Evolutionary conservation across 768 basidiomycete species (phyloP), one percentile per base, ranked within the genome.

Genomic region (Daedalea quercina): DNA sequence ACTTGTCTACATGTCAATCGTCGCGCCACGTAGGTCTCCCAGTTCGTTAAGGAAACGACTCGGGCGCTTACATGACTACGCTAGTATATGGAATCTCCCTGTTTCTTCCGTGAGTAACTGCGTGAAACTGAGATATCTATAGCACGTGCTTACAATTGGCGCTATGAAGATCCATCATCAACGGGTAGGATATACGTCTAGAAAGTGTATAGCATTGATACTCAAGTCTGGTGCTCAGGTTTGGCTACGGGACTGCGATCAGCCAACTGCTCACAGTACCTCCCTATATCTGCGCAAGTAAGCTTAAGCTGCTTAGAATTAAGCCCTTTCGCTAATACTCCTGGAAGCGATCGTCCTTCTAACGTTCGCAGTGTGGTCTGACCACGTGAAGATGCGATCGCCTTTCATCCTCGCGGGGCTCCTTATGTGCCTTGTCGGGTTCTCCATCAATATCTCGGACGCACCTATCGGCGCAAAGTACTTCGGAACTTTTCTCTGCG

Each of bases 401-500:
- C 79, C 77, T 0, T 87, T 84, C 68, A 76, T 88, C 54, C 56
- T 80, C 8, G 70, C 72, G 0, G 79, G 78, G 0, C 75, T 78
- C 3, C 17, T 69, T 1, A 70, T 81, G 65, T 75, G 73, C 48
- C 63, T 82, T 33, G 70, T 83, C 25, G 85, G 85, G 0, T 87
- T 81, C 60, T 51, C 73, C 0, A 84, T 87, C 65, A 82, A 85
- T 60, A 80, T 87, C 47, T 79, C 82, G 0, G 61, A 74, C 12
- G 77, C 67, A 0, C 58, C 76, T 0, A 61, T 63, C 43, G 80
- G 82, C 0, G 79, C 70, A 24, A 87, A 87, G 66, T 88, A 87
- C 63, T 83, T 86, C 56, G 86, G 84, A 1, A 85, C 80, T 0
- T 89, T 83, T 72, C 77, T 87, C 51, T 74, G 76, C 23, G 83